These are phyloP conservation scores for Sclerotinia spermophila DNA, from an alignment of 2,329 filamentous ascomycete species.

Conservation along the genomic window DNA sequence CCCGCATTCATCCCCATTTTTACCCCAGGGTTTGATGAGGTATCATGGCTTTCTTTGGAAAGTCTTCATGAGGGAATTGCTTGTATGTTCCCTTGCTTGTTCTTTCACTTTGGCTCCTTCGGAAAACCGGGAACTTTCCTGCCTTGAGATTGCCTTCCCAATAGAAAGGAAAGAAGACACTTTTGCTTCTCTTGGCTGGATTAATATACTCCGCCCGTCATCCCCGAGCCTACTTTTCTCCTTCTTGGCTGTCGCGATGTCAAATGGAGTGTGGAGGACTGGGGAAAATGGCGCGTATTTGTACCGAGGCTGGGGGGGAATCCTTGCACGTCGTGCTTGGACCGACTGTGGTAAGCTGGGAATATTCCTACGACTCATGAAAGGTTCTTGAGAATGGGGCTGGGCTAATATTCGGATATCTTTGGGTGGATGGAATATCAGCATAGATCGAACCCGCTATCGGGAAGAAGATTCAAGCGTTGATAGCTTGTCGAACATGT, in stretches of 20 bases:
- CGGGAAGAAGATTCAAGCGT: not conserved
- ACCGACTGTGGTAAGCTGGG: not conserved
- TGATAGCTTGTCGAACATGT: not conserved
- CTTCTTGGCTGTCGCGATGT: not conserved
- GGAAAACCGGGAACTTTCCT: not conserved
- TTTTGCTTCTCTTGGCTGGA: not conserved
- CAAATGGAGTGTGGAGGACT: not conserved
- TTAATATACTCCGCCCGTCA: not conserved
- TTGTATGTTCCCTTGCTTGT: not conserved
- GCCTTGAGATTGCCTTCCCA: not conserved
- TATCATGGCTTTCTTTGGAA: not conserved
- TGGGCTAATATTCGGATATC: not conserved
- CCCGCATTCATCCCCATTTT: not conserved
- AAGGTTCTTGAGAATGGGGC: not conserved
- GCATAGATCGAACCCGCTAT: not conserved
- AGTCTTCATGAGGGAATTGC: not conserved
- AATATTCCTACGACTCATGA: not conserved
- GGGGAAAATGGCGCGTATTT: not conserved
- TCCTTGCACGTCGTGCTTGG: not conserved
- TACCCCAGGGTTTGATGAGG: not conserved
- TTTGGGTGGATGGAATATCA: not conserved
- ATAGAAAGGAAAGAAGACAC: not conserved
- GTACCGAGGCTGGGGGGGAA: not conserved
- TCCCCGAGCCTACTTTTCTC: not conserved
- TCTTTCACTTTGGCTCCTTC: not conserved